Evolutionary conservation across 768 basidiomycete genomes (phyloP).

Genomic region (Leccinum fibrillosum): DNA sequence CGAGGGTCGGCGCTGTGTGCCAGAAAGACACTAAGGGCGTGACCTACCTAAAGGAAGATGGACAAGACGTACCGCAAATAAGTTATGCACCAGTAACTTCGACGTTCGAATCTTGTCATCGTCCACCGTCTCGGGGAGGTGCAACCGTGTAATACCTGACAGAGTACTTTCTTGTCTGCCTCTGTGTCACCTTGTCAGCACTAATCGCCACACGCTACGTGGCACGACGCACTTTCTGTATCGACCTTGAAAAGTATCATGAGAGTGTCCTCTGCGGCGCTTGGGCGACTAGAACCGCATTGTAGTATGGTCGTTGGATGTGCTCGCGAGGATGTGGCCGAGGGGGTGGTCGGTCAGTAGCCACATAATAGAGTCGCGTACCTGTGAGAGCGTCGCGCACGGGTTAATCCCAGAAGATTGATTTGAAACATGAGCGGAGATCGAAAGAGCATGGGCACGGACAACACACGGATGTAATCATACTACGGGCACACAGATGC

Average conservation of each 20-base stretch:
- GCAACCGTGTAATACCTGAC: slow-evolving; percentile 59
- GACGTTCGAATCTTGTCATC: slow-evolving; percentile 63
- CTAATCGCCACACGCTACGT: too few relatives aligned
- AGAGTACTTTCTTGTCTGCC: slow-evolving; percentile 60
- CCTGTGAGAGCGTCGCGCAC: too few relatives aligned
- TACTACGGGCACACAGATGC: too few relatives aligned
- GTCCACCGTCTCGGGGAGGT: slow-evolving; percentile 69
- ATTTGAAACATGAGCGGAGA: too few relatives aligned
- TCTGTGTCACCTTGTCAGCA: slow-evolving; percentile 33
- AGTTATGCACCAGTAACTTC: slow-evolving; percentile 55
- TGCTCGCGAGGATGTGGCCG: too few relatives aligned
- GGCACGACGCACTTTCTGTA: slow-evolving; percentile 47
- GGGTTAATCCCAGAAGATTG: too few relatives aligned
- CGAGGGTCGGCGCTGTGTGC: slow-evolving; percentile 53
- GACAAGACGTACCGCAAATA: slow-evolving; percentile 12
- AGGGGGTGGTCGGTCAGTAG: too few relatives aligned
- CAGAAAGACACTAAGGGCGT: background rate
- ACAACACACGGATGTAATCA: too few relatives aligned
- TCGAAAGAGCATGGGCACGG: too few relatives aligned
- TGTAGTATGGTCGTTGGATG: too few relatives aligned
- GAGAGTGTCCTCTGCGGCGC: slow-evolving; percentile 44
- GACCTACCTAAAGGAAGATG: background rate
- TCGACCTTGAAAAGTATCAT: slow-evolving; percentile 46
- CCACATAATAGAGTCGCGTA: too few relatives aligned
- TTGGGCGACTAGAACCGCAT: too few relatives aligned